phyloP scores from a whole-genome alignment of 129 eudicot species.

The Oenanthe sinensis region DNA sequence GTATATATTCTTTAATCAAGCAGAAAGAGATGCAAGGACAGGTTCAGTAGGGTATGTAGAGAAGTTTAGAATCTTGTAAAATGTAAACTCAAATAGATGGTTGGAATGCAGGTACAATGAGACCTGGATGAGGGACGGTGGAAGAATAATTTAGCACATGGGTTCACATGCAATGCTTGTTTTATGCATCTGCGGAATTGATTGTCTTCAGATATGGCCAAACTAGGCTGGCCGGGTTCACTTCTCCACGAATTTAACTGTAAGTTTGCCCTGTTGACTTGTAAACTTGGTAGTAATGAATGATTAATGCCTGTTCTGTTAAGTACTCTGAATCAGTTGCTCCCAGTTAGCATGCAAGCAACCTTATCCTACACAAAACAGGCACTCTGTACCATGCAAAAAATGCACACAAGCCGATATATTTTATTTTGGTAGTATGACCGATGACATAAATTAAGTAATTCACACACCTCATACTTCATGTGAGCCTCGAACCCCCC shows the following conservation, averaged over 20 bases:
- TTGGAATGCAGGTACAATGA: background rate
- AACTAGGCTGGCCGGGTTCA: background rate
- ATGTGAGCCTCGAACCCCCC: too few species aligned
- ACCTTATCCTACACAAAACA: background rate
- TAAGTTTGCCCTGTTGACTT: background rate
- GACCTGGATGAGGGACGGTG: conserved; percentile 1
- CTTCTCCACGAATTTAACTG: background rate
- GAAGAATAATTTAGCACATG: conserved; percentile 2
- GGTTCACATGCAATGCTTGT: background rate
- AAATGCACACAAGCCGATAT: background rate
- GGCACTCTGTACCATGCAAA: background rate
- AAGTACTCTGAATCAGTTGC: background rate
- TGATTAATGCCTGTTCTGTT: background rate
- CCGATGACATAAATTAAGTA: background rate
- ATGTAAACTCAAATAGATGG: background rate
- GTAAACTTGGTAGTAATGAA: background rate
- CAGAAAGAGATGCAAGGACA: background rate
- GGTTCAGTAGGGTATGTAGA: background rate
- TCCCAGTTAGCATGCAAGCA: background rate
- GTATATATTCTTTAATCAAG: background rate
- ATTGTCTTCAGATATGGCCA: background rate
- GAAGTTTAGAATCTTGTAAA: background rate
- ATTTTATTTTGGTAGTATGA: background rate
- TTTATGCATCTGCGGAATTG: background rate
- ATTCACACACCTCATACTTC: too few species aligned